phyloP scores from a whole-genome alignment of 2,329 filamentous ascomycete species.

The Pyrenophora seminiperda region DNA sequence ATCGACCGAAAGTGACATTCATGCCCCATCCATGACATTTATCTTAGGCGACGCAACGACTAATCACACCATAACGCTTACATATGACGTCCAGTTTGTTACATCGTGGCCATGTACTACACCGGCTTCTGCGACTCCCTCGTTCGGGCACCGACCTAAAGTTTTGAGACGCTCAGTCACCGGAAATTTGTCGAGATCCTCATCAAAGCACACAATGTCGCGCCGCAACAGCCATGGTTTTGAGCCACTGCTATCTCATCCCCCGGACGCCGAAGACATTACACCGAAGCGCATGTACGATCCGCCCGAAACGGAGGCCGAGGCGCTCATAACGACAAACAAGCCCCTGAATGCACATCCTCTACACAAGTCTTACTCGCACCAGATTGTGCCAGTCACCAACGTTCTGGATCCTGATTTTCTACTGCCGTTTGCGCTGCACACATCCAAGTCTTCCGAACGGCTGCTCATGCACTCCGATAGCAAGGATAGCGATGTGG shows the following conservation, averaged over 20 bases:
- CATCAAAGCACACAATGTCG: constrained; percentile 38
- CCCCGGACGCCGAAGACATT: constrained; percentile 35
- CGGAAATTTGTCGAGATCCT: constrained; percentile 35
- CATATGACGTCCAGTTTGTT: constrained; percentile 60
- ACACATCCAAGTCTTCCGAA: constrained; percentile 21
- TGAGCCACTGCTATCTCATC: constrained; percentile 43
- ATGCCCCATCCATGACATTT: constrained; percentile 45
- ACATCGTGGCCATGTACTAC: constrained; percentile 60
- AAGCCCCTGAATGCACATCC: constrained; percentile 46
- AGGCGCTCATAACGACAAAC: constrained; percentile 9
- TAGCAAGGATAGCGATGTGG: constrained; percentile 17
- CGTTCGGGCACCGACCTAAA: constrained; percentile 23
- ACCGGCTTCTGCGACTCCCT: constrained; percentile 40
- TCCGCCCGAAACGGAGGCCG: constrained; percentile 20
- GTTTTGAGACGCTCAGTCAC: constrained; percentile 33
- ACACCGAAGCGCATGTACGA: constrained; percentile 35
- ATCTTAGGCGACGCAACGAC: constrained; percentile 19
- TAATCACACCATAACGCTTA: constrained; percentile 45
- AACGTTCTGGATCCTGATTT: constrained; percentile 38
- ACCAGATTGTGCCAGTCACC: constrained; percentile 44
- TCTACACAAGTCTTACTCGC: constrained; percentile 48
- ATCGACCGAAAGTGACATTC: constrained; percentile 28
- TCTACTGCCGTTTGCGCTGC: constrained; percentile 30
- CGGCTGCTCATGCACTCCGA: constrained; percentile 20
- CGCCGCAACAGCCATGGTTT: constrained; percentile 44